Evolutionary conservation across 1,284 basidiomycete genomes (phyloP), one percentile per base, ranked within the genome.

Genomic region (Flammula alnicola): DNA sequence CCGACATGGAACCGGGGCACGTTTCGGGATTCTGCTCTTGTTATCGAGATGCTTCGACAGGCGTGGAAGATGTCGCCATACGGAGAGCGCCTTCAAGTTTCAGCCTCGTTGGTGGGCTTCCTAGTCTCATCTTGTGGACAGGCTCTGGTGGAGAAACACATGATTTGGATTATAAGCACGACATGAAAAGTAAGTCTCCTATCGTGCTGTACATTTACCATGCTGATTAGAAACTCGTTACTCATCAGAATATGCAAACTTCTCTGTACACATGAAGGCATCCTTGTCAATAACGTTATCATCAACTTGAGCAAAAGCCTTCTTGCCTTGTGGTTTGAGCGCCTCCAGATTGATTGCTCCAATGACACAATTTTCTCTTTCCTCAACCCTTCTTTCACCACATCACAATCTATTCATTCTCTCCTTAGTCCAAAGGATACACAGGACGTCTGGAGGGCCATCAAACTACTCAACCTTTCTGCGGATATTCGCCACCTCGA

Each of bases 221-320:
- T 23, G 5, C 38, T 36, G 7, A 22, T 35, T 20, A 12, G 17
- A n/a, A 27, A 38, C 12, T 39, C 29, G 12, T 46, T 29, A 19
- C 23, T 35, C 17, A n/a, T 19, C 49, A 52, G 51, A 6, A 37
- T 52, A 14, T 60, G 52, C 47, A 56, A 54, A 16, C 20, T 44
- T 1, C 25, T 61, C 2, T 61, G 59, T 27, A 11, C 55, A 1
- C 27, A 11, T 9, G 51, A 57, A 25, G 60, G 62, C 12, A 37
- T 62, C 1, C 26, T 62, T 1, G 30, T 62, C 6, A 51, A 56
- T 20, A 37, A 33, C 11, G 52, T 58, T 4, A 29, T 51, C 6
- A 51, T 63, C 38, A 63, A 59, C n/a, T n/a, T n/a, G n/a, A 63
- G 58, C 51, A 62, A 62, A 23, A 38, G 22, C 12, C 31, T 63